Base-by-base conservation (phyloP, 768 basidiomycete genomes). In the Lyophyllum semitale region DNA sequence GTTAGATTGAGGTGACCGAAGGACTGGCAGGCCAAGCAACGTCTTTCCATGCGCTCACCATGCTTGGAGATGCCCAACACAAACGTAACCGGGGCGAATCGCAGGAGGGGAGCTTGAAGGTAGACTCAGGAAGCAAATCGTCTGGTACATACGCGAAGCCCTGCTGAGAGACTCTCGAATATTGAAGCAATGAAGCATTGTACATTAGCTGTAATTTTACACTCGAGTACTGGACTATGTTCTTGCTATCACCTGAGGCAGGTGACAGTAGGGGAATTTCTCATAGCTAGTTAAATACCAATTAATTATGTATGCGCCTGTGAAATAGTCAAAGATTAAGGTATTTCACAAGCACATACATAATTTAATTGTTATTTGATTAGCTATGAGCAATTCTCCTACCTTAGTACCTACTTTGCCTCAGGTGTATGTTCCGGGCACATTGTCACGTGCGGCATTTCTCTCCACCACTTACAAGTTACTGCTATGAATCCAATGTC, bases 91-190 rank as follows among this genome's bases (percentile, higher is more conserved):
- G 65, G 50, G 60, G 73, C 43, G 82, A 82, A 60, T 68, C 73
- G 18, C 59, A 67, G 13, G 70, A 72, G 38, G 85, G 80, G 37
- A 73, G 70, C 18, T 60, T 88, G 52, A 77, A 83, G 25, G 58
- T 73, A 43, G 81, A 77, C 0, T 77, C 80, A 2, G 82, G 76
- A 8, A 76, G 74, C 29, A 59, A 70, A 53, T 64, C 75, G 35
- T 82, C 77, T 44, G 87, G 88, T 12, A 89, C 89, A 3, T 91
- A 81, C 65, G 78, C 88, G 45, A 88, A 84, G 63, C 71, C 82
- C 17, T 91, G 89, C 67, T 91, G 73, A 76, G 50, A 2, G 12
- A 15, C 18, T 33, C 13, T 23, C 25, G 42, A 9, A 33, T 18
- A 25, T 13, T 42, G 13, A 27, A 5, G 26, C 32, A 47, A 32